These are phyloP conservation scores for Trichosanthes truncata DNA, from an alignment of 306 rosid species.

Conservation along the genomic window DNA sequence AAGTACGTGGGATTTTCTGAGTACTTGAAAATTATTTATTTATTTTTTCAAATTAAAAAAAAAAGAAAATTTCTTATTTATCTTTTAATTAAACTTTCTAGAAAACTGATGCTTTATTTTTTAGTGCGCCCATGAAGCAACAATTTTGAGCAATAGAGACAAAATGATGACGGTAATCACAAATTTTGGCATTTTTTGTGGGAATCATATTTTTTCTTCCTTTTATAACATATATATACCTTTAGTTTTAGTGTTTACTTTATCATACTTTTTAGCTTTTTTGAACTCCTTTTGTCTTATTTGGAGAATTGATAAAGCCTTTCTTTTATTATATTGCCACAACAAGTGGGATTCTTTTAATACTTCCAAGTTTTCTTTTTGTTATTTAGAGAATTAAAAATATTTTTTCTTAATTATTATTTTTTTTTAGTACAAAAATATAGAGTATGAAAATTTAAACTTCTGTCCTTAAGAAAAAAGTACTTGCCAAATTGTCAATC, in stretches of 20 bases:
- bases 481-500: too few relatives aligned
- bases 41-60: too few relatives aligned
- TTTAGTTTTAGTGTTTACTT: not conserved
- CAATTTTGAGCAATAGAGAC: not conserved
- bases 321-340: not conserved
- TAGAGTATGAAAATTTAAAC: too few relatives aligned
- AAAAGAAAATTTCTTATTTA: not conserved
- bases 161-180: slow-evolving; percentile 2
- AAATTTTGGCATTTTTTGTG: slow-evolving; percentile 6
- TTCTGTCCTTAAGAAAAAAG: too few relatives aligned
- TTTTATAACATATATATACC: not conserved
- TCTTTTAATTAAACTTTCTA: not conserved
- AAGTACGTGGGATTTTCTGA: too few relatives aligned
- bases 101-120: not conserved
- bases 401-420: too few relatives aligned
- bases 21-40: too few relatives aligned
- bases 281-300: not conserved
- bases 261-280: not conserved
- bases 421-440: too few relatives aligned
- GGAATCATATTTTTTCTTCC: not conserved
- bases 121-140: not conserved
- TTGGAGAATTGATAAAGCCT: not conserved
- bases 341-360: not conserved
- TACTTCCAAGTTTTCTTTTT: too few relatives aligned
- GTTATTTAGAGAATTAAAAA: too few relatives aligned